Percentiles rank a stretch among this genome's conserved stretches.
Conservation (phyloP, 805 yeast species). For the Metschnikowia arizonensis region DNA sequence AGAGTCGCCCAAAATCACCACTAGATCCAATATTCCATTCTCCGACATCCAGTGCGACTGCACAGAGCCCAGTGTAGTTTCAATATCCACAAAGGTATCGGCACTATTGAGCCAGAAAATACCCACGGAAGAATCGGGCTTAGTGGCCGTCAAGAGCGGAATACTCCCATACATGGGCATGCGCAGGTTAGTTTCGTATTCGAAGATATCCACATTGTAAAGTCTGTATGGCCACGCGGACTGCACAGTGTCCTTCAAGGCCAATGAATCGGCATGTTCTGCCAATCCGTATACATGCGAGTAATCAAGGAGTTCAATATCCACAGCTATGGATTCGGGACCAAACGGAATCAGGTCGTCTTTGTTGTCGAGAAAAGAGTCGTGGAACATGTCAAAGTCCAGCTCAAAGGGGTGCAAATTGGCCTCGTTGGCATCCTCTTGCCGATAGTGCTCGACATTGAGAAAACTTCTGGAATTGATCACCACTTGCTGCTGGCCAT, state of each 20-base stretch:
- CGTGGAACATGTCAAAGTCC: slow-evolving; percentile 63
- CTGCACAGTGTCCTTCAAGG: slow-evolving; percentile 62
- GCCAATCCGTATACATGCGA: slow-evolving; percentile 87
- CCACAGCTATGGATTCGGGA: slow-evolving; percentile 86
- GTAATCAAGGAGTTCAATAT: slow-evolving; percentile 60
- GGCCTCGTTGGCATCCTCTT: slow-evolving; percentile 24
- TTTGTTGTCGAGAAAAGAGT: slow-evolving; percentile 62
- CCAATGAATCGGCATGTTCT: slow-evolving; percentile 84
- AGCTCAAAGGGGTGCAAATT: slow-evolving; percentile 52
- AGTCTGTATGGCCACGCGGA: slow-evolving; percentile 73
- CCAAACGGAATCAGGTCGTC: slow-evolving; percentile 70
- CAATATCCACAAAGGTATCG: slow-evolving; percentile 83
- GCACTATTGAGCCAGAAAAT: slow-evolving; percentile 91
- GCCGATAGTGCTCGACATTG: slow-evolving; percentile 80
- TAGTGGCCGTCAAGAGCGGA: slow-evolving; percentile 77
- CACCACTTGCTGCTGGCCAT: slow-evolving; percentile 46
- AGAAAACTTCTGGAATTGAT: slow-evolving; percentile 68
- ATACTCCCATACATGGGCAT: slow-evolving; percentile 94
- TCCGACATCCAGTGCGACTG: slow-evolving; percentile 93
- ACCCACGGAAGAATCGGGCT: slow-evolving; percentile 58
- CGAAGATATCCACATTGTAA: slow-evolving; percentile 92
- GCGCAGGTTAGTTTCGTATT: slow-evolving; percentile 77
- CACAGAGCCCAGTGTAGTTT: slow-evolving; percentile 33
- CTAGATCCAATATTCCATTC: slow-evolving; percentile 74
- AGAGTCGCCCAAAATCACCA: slow-evolving; percentile 58